Conservation (phyloP, 345 rosid genomes). For the Hibiscus tridactylites region DNA sequence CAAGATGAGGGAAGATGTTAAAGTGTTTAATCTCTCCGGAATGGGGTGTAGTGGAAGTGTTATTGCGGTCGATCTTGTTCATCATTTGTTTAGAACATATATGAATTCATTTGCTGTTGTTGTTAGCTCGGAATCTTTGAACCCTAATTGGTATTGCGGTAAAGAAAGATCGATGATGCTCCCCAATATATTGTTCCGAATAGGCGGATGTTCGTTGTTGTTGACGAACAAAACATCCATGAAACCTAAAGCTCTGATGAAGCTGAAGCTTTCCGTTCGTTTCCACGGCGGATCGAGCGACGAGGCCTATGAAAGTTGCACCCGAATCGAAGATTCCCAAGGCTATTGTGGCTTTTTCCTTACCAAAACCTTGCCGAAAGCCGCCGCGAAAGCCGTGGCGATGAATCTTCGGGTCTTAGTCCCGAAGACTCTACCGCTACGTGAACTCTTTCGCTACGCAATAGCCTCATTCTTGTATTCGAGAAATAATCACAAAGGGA, state of each 20-base stretch:
- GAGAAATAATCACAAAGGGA: constrained; percentile 4
- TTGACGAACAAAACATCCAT: constrained; percentile 41
- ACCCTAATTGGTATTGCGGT: constrained; percentile 61
- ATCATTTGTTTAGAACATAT: constrained; percentile 40
- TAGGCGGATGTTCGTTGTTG: constrained; percentile 67
- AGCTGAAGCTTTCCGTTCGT: constrained; percentile 37
- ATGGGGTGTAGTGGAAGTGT: constrained; percentile 68
- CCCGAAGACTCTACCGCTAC: constrained; percentile 46
- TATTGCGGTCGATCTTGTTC: constrained; percentile 44
- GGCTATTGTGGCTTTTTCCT: constrained; percentile 51
- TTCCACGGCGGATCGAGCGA: constrained; percentile 51
- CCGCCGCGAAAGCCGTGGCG: constrained; percentile 46
- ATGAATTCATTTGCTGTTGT: constrained; percentile 45
- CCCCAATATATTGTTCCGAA: constrained; percentile 61
- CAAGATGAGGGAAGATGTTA: constrained; percentile 57
- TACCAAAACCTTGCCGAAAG: constrained; percentile 37
- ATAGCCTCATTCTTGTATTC: background rate
- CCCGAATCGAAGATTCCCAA: constrained; percentile 46
- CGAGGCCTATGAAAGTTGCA: constrained; percentile 53
- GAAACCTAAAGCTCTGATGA: constrained; percentile 37
- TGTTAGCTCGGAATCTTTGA: constrained; percentile 60
- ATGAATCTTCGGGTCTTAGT: constrained; percentile 41
- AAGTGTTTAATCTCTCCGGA: constrained; percentile 59
- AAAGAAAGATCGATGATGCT: constrained; percentile 67
- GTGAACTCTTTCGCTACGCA: constrained; percentile 31